These are phyloP conservation scores for Aegilops longissima DNA, from an alignment of 176 grass and related monocot genomes.

Conservation along the genomic window DNA sequence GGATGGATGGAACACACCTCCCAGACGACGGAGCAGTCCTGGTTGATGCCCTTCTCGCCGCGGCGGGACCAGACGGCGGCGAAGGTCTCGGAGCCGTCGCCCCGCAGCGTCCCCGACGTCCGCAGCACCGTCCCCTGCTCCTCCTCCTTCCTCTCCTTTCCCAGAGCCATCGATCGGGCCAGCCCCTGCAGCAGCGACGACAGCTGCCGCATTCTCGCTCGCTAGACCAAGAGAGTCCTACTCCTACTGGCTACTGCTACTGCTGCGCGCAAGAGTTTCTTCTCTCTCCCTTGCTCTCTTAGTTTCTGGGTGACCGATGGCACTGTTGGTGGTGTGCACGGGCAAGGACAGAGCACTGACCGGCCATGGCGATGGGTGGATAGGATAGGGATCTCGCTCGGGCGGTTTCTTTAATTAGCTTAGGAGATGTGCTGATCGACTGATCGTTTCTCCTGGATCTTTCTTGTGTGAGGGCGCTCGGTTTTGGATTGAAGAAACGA, in stretches of 20 bases:
- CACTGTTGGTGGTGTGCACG: neutral
- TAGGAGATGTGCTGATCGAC: neutral
- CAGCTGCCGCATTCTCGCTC: slow-evolving; percentile 66
- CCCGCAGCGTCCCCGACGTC: slow-evolving; percentile 63
- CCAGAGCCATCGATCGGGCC: slow-evolving; percentile 67
- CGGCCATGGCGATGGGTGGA: slow-evolving; percentile 14
- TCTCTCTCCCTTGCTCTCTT: neutral
- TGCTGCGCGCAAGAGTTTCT: neutral
- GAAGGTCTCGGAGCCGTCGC: slow-evolving; percentile 52
- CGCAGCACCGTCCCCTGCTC: slow-evolving; percentile 44
- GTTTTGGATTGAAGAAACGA: slow-evolving; percentile 27
- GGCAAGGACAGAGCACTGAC: slow-evolving; percentile 17
- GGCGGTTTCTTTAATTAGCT: neutral
- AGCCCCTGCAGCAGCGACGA: slow-evolving; percentile 76
- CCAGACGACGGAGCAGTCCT: slow-evolving; percentile 94
- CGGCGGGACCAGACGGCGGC: slow-evolving; percentile 72
- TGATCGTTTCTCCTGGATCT: slow-evolving; percentile 23
- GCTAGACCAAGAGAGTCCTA: neutral
- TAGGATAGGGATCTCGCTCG: neutral
- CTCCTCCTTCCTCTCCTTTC: slow-evolving; percentile 34
- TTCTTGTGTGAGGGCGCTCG: neutral
- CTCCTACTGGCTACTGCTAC: neutral
- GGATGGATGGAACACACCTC: slow-evolving; percentile 39
- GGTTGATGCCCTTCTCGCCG: slow-evolving; percentile 93
- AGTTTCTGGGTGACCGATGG: too few species aligned